These are phyloP conservation scores for Apiotrichum porosum DNA, from an alignment of 1,284 basidiomycete species.

Conservation along the genomic window DNA sequence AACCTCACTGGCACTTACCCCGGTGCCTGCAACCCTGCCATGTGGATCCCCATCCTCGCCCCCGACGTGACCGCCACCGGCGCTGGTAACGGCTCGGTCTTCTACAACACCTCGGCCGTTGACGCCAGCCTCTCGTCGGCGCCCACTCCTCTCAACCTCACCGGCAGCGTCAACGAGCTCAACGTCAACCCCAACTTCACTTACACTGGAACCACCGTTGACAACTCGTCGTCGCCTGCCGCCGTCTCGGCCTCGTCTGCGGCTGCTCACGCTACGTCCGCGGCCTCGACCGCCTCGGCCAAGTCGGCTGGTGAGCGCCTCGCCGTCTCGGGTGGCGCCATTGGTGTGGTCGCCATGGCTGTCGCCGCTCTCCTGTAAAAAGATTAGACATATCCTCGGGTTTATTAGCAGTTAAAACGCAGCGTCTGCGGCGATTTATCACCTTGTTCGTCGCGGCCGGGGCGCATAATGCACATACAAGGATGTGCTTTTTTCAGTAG, in stretches of 20 bases:
- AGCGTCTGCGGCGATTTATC: no score
- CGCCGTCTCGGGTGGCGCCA: not conserved
- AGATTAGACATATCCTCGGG: not conserved
- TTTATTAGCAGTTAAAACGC: not conserved
- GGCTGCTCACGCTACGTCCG: no score
- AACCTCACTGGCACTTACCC: slow-evolving; percentile 43
- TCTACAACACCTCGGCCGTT: slow-evolving; percentile 20
- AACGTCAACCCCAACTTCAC: slow-evolving; percentile 26
- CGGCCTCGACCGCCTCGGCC: not conserved
- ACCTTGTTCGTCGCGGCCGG: no score
- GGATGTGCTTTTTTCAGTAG: not conserved
- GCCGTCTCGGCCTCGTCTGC: slow-evolving; percentile 10
- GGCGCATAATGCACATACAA: no score
- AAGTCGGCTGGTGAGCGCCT: not conserved
- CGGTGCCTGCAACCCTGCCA: slow-evolving; percentile 26
- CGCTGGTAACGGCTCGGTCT: slow-evolving; percentile 35
- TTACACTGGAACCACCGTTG: slow-evolving; percentile 9
- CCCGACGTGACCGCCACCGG: slow-evolving; percentile 34
- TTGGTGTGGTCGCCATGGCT: not conserved
- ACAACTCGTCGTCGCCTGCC: slow-evolving; percentile 8
- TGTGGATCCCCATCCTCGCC: slow-evolving; percentile 37
- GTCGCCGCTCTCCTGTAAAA: not conserved
- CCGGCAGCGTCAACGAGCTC: slow-evolving; percentile 23
- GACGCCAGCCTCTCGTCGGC: slow-evolving; percentile 7
- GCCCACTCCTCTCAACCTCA: slow-evolving; percentile 20